These are phyloP conservation scores for Cutaneotrichosporon spelunceum DNA, from an alignment of 1,284 basidiomycete genomes.

Conservation along the genomic window DNA sequence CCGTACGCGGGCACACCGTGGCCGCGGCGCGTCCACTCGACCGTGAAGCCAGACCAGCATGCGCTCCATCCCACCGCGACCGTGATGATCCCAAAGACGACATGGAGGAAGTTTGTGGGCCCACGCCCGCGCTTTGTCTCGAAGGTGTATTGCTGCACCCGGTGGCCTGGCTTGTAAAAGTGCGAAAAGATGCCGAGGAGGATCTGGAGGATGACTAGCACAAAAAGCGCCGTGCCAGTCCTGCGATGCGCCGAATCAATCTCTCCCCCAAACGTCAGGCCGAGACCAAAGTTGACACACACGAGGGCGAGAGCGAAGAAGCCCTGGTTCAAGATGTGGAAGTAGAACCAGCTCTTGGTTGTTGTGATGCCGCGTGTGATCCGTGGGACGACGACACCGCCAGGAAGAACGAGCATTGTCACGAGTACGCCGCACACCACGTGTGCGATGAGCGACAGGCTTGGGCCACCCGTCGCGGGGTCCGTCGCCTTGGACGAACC, in stretches of 20 bases:
- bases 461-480: constrained; percentile 4
- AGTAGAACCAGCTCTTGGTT: constrained; percentile 58
- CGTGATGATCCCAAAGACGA: constrained; percentile 31
- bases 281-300: constrained; percentile 53
- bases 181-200: constrained; percentile 62
- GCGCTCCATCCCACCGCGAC: constrained; percentile 36
- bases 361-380: constrained; percentile 59
- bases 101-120: constrained; percentile 38
- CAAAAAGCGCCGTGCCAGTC: constrained; percentile 61
- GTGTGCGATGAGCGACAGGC: constrained; percentile 56
- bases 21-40: constrained; percentile 33
- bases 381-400: constrained; percentile 60
- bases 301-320: constrained; percentile 60
- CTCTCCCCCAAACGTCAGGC: constrained; percentile 20
- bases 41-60: constrained; percentile 34
- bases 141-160: constrained; percentile 15
- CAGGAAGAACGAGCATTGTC: constrained; percentile 61
- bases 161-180: constrained; percentile 36
- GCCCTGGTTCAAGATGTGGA: constrained; percentile 57
- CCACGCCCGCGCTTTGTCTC: constrained; percentile 33
- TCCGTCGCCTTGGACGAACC: constrained; percentile 10
- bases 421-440: constrained; percentile 58
- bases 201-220: constrained; percentile 62
- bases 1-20: constrained; percentile 24
- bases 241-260: constrained; percentile 57